Conservation (phyloP, 2,329 filamentous ascomycete genomes). For the Cladophialophora bantiana region DNA sequence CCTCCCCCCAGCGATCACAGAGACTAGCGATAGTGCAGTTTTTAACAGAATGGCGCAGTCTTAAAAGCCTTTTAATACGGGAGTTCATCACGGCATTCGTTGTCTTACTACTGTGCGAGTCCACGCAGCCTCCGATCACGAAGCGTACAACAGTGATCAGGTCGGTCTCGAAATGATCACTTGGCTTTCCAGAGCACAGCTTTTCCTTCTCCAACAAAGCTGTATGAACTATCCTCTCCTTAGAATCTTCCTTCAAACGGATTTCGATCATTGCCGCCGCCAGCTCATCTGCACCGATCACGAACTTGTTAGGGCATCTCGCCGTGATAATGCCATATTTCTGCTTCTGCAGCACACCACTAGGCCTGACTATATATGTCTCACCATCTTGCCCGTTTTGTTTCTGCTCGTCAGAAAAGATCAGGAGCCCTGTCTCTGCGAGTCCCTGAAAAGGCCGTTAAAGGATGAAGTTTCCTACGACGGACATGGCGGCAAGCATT, state of each 20-base stretch:
- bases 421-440: conserved; percentile 11
- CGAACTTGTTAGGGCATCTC: conserved; percentile 12
- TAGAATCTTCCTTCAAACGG: conserved; percentile 15
- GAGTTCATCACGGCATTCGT: neutral
- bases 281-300: conserved; percentile 20
- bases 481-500: neutral
- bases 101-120: neutral
- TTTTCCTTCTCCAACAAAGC: conserved; percentile 9
- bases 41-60: neutral
- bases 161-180: neutral
- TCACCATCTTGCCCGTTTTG: conserved; percentile 7
- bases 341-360: conserved; percentile 15
- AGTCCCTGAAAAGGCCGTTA: neutral
- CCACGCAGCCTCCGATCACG: neutral
- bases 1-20: neutral
- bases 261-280: conserved; percentile 23
- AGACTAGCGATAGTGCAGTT: neutral
- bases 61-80: neutral
- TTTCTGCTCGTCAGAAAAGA: conserved; percentile 8
- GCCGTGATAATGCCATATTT: neutral
- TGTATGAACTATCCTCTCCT: conserved; percentile 12
- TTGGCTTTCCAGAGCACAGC: conserved; percentile 3
- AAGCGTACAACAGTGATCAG: neutral
- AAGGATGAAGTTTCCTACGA: neutral
- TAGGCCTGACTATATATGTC: conserved; percentile 26